These are phyloP conservation scores for Saccharomycopsis javanensis DNA, from an alignment of 805 yeast genomes.

Conservation along the genomic window DNA sequence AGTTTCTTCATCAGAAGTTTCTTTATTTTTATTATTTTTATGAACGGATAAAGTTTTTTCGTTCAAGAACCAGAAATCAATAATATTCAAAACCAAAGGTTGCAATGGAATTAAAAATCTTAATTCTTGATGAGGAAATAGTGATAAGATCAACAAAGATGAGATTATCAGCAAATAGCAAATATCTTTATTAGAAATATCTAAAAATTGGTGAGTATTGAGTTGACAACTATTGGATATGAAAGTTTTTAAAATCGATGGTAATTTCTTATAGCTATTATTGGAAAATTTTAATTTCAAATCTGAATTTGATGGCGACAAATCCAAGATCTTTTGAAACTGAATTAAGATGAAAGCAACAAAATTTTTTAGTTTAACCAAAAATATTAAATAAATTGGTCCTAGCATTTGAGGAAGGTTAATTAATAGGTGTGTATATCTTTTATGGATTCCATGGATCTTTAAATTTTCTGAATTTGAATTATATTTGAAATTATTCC, in stretches of 20 bases:
- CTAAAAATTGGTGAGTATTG: constrained; percentile 5
- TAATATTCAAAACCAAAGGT: constrained; percentile 42
- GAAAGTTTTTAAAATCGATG: background rate
- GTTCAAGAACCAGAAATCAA: constrained; percentile 19
- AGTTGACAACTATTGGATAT: background rate
- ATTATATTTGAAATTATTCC: constrained; percentile 71
- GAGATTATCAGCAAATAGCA: constrained; percentile 54
- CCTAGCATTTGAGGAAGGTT: constrained; percentile 80
- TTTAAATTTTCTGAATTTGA: constrained; percentile 46
- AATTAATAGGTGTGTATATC: constrained; percentile 60
- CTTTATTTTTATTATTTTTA: background rate
- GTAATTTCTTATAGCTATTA: background rate
- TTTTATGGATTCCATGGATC: constrained; percentile 75
- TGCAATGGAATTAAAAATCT: constrained; percentile 72
- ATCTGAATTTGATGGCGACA: background rate
- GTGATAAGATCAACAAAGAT: constrained; percentile 52
- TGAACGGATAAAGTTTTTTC: constrained; percentile 6
- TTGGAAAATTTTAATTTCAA: background rate
- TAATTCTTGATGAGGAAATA: constrained; percentile 89
- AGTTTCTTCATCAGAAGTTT: background rate
- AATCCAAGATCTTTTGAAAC: background rate
- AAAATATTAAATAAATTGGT: constrained; percentile 37
- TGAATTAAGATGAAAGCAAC: background rate
- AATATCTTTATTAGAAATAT: constrained; percentile 31
- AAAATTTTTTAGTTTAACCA: constrained; percentile 12